Base-by-base conservation (phyloP, 371 early-diverging fungal genomes). In the Lichtheimia ornata region DNA sequence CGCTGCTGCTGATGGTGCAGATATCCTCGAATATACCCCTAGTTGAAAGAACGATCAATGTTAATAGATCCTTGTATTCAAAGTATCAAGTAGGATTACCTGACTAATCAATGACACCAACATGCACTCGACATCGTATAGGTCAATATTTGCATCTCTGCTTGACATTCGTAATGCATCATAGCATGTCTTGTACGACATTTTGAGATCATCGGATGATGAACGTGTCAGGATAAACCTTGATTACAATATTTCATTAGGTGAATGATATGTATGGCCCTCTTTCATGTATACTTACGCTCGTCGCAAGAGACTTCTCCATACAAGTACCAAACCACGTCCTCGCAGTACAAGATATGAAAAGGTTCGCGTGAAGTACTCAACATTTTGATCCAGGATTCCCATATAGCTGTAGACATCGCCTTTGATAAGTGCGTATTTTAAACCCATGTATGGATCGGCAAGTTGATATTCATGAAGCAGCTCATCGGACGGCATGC, bases 11-110 rank as follows among this genome's bases (percentile, higher is more conserved):
- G 92, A 62, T 90, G 92, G 7, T 93, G 90, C 41, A 97, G 58
- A 67, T 97, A 95, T 0, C 96, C 97, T 52, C 89, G 90, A 50
- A 96, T 81, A 63, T 86, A 91, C 3, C 92, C 93, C 87, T 87
- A 66, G 25, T 56, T 57, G 18, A 73, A 28, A 22, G 6, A 11
- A 17, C 3, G 14, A 52, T 30, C 25, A 15, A 17, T 18, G 40
- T 41, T 12, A 20, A 43, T 35, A 25, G 18, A 13, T 53, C 50
- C n/a, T 4, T 35, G 35, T 35, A 35, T 11, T 50, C 18, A 11
- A 11, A 17, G 22, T 17, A 25, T 2, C 12, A 20, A 30, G 18
- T 28, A 42, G 22, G 14, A 45, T 53, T 74, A 78, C 82, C 70
- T 81, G 82, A 51, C 71, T 76, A 9, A 81, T 59, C 17, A 81